These are phyloP conservation scores for Gnetum montanum DNA, from an alignment of 75 land plant species.

Conservation along the genomic window DNA sequence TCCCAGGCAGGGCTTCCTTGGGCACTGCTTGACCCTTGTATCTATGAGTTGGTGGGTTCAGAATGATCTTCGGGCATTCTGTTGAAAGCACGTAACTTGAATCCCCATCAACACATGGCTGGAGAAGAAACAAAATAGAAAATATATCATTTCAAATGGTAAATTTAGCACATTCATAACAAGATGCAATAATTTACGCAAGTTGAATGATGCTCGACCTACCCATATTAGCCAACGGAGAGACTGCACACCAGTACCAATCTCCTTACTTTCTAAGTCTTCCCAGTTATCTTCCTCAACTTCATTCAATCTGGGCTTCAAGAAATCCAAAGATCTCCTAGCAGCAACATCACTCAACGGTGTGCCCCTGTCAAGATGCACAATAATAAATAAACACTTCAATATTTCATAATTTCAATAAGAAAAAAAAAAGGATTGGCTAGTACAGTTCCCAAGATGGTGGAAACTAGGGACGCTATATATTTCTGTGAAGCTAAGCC, in stretches of 20 bases:
- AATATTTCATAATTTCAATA: too few species aligned
- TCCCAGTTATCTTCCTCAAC: slow-evolving; percentile 88
- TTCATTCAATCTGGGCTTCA: slow-evolving; percentile 55
- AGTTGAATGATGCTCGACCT: too few species aligned
- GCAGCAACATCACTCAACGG: slow-evolving; percentile 50
- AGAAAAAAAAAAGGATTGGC: too few species aligned
- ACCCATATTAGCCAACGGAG: slow-evolving; percentile 93
- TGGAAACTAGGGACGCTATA: too few species aligned
- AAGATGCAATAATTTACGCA: neutral
- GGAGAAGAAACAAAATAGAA: slow-evolving; percentile 10
- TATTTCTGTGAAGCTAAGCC: too few species aligned
- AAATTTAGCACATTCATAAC: neutral
- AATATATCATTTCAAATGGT: too few species aligned
- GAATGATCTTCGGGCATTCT: slow-evolving; percentile 69
- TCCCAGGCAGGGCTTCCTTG: slow-evolving; percentile 44
- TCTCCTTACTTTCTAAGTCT: slow-evolving; percentile 51
- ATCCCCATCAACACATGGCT: slow-evolving; percentile 73
- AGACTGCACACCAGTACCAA: slow-evolving; percentile 51
- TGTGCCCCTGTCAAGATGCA: slow-evolving; percentile 52
- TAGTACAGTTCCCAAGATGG: too few species aligned
- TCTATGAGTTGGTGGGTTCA: slow-evolving; percentile 58
- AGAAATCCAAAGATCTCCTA: slow-evolving; percentile 43
- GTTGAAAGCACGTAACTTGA: slow-evolving; percentile 36
- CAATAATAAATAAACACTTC: too few species aligned
- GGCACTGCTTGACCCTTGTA: slow-evolving; percentile 39